Percentiles rank a stretch among this genome's conserved stretches.
Conservation (phyloP, 441 rosid species). For the Brassica balearica region DNA sequence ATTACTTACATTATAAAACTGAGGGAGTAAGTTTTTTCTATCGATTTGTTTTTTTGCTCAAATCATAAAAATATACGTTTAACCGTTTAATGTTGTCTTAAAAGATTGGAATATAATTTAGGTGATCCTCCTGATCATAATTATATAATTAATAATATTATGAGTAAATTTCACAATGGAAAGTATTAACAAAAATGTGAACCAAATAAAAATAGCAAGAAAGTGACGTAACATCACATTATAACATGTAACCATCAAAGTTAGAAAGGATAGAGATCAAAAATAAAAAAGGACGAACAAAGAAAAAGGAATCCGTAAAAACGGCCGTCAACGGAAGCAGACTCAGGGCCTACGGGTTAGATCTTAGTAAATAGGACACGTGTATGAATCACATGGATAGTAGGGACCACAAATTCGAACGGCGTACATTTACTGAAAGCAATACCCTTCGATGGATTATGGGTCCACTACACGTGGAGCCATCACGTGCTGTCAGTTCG, state of each 20-base stretch:
- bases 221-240: constrained; percentile 37
- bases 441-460: constrained; percentile 24
- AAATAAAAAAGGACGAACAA: constrained; percentile 5
- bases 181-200: not conserved
- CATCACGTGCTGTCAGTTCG: constrained; percentile 48
- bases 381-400: constrained; percentile 36
- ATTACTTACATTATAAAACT: too few species aligned
- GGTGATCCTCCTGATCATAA: not conserved
- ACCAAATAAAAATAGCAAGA: not conserved
- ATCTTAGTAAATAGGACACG: constrained; percentile 36
- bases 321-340: constrained; percentile 42
- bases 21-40: too few species aligned
- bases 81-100: not conserved
- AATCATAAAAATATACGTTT: not conserved
- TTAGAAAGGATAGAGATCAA: constrained; percentile 24
- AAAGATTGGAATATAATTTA: not conserved
- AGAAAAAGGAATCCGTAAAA: constrained; percentile 24
- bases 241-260: constrained; percentile 29
- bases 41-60: too few species aligned
- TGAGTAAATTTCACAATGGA: not conserved
- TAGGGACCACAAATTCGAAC: constrained; percentile 40
- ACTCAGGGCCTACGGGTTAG: constrained; percentile 34
- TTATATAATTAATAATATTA: not conserved
- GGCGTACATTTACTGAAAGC: constrained; percentile 34
- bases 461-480: constrained; percentile 37